Conservation (phyloP, 108 stramenopile species). For the Schizochytrium sp. region DNA sequence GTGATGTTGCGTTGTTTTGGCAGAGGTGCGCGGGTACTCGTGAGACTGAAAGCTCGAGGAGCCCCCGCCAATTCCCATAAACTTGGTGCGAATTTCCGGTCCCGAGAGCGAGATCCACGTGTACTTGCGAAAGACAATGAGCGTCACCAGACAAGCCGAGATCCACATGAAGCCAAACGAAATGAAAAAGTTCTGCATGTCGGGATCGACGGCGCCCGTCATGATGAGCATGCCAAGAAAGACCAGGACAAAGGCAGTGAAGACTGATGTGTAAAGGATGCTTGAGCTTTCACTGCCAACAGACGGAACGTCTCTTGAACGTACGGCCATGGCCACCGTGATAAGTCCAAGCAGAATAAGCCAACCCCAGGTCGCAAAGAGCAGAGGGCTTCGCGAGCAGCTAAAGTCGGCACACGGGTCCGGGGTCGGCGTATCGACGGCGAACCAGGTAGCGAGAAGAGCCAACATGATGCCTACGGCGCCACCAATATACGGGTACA, state of each 20-base stretch:
- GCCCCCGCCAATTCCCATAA: not conserved
- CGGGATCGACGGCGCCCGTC: not conserved
- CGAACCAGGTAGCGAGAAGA: not conserved
- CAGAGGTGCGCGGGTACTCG: not conserved
- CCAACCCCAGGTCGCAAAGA: not conserved
- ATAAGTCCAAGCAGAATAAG: not conserved
- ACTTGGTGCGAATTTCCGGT: not conserved
- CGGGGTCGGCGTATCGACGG: not conserved
- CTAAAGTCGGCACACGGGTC: conserved; percentile 1
- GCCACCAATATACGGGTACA: not conserved
- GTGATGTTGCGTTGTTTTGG: not conserved
- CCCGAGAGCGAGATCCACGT: not conserved
- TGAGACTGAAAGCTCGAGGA: not conserved
- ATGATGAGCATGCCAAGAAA: not conserved
- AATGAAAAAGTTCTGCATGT: not conserved
- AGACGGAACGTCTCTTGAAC: not conserved
- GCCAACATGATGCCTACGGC: not conserved
- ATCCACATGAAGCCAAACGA: conserved; percentile 10
- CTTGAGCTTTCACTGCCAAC: not conserved
- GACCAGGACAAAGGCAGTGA: not conserved
- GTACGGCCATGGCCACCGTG: not conserved
- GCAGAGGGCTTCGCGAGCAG: not conserved
- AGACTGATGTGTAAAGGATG: not conserved
- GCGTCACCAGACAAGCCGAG: not conserved
- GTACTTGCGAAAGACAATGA: conserved; percentile 13